These are phyloP conservation scores for Rhizopogon vinicolor DNA, from an alignment of 768 basidiomycete genomes.

Conservation along the genomic window DNA sequence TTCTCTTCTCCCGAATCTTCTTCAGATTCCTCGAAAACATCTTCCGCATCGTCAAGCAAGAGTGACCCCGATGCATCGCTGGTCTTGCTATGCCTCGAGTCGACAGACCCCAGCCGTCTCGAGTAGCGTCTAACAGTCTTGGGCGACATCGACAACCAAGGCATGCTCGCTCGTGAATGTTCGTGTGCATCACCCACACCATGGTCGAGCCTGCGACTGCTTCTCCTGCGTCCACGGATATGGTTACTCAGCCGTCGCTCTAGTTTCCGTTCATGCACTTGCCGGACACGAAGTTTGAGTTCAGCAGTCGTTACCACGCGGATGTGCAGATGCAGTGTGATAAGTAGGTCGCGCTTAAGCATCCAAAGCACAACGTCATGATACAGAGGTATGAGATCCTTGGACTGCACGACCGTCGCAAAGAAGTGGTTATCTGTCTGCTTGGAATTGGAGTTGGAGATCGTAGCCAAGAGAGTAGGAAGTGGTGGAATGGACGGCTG, in stretches of 20 bases:
- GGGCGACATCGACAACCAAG: constrained; percentile 55
- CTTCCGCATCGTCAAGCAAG: constrained; percentile 28
- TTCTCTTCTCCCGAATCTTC: constrained; percentile 42
- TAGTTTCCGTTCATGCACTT: constrained; percentile 32
- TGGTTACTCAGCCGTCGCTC: constrained; percentile 20
- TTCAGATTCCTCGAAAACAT: constrained; percentile 28
- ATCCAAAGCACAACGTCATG: constrained; percentile 89
- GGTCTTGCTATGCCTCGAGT: constrained; percentile 37
- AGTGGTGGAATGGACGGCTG: constrained; percentile 62
- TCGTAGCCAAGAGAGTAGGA: constrained; percentile 65
- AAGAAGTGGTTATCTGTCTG: constrained; percentile 73
- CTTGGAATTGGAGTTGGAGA: constrained; percentile 66
- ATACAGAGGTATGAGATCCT: constrained; percentile 65
- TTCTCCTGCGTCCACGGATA: constrained; percentile 17
- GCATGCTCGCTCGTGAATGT: constrained; percentile 15
- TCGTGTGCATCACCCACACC: constrained; percentile 7
- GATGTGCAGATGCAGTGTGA: constrained; percentile 81
- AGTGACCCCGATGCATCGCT: constrained; percentile 32
- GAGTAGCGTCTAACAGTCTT: constrained; percentile 45
- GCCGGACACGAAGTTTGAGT: constrained; percentile 68
- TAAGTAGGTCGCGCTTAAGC: constrained; percentile 79
- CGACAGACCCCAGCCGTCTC: constrained; percentile 40
- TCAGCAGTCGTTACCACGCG: constrained; percentile 75
- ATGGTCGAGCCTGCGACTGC: constrained; percentile 12
- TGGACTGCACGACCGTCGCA: constrained; percentile 66